These are phyloP conservation scores for Porpolomopsis calyptriformis DNA, from an alignment of 768 basidiomycete genomes.

Conservation along the genomic window DNA sequence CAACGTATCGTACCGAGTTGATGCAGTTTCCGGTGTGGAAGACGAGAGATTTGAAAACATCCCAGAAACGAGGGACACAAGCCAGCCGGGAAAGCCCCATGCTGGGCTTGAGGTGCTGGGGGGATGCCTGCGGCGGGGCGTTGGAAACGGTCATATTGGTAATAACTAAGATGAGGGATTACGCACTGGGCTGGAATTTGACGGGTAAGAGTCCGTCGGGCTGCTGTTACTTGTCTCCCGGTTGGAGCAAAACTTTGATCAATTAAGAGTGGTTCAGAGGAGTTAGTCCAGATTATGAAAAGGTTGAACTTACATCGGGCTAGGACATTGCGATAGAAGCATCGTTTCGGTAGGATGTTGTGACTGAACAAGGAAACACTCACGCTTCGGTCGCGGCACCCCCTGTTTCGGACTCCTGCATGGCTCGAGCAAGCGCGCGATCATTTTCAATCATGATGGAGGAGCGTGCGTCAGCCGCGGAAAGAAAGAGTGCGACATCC, in stretches of 20 bases:
- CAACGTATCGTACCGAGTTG: background rate
- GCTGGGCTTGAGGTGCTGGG: background rate
- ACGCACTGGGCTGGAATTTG: background rate
- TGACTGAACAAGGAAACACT: background rate
- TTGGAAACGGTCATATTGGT: background rate
- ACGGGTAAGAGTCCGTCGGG: background rate
- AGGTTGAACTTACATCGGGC: background rate
- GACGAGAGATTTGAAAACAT: background rate
- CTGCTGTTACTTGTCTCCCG: background rate
- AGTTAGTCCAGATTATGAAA: background rate
- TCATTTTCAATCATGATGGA: constrained; percentile 26
- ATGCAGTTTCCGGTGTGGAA: background rate
- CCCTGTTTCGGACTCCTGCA: constrained; percentile 14
- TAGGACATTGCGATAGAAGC: background rate
- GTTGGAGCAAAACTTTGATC: background rate
- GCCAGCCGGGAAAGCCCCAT: background rate
- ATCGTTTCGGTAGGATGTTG: background rate
- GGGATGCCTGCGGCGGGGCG: background rate
- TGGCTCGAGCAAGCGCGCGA: constrained; percentile 29
- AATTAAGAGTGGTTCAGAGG: background rate
- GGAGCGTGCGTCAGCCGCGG: constrained; percentile 25
- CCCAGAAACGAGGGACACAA: background rate
- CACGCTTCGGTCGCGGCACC: background rate
- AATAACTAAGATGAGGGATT: background rate
- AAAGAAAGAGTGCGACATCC: constrained; percentile 34